Base-by-base conservation (phyloP, 2,329 filamentous ascomycete species). In the Paramyrothecium sp. region DNA sequence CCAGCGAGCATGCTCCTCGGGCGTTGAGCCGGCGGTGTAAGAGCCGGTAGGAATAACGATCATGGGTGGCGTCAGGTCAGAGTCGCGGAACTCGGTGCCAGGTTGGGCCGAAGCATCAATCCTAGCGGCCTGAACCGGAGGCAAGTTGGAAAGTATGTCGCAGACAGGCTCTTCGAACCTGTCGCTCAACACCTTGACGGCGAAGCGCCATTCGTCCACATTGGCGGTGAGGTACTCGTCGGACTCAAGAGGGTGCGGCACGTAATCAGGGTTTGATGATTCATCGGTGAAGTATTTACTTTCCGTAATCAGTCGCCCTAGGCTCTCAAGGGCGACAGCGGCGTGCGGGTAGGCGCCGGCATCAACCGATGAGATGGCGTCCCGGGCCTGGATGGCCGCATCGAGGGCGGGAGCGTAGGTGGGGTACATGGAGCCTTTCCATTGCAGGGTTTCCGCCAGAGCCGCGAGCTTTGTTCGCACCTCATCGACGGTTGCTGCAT, bases 1-100 rank as follows among this genome's bases (percentile, higher is more conserved):
- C 59, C 59, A 61, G 1, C 21, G 19, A 12, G 55, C 50, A n/a
- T 55, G 57, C 49, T 61, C 59, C 30, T 57, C 53, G 17, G 34
- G 47, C 10, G 53, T 21, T 4, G 59, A 49, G 10, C 59, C 59
- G 7, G 59, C 54, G 2, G 34, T 54, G 55, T 49, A 61, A 7
- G 53, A 54, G 2, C 59, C 59, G 0, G 59, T 56, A 2, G 59
- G 59, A 22, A 61, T 57, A 41, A 61, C 54, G 8, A 61, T 51
- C 59, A 61, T 61, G 46, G 30, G 19, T 10, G 59, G 59, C 20
- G 16, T 38, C 3, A 30, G 12, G 3, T 50, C 33, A 13, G 7
- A 21, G 34, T 60, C 58, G 3, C 33, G 50, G 47, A 60, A 60
- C 30, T 51, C 51, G 19, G 58, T 60, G 7, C 58, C 58, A 3